A percentile compares a stretch with the other conserved stretches of the same genome.
These are phyloP conservation scores for Phytophthora podocarpi DNA, from an alignment of 352 stramenopile genomes.

Conservation along the genomic window DNA sequence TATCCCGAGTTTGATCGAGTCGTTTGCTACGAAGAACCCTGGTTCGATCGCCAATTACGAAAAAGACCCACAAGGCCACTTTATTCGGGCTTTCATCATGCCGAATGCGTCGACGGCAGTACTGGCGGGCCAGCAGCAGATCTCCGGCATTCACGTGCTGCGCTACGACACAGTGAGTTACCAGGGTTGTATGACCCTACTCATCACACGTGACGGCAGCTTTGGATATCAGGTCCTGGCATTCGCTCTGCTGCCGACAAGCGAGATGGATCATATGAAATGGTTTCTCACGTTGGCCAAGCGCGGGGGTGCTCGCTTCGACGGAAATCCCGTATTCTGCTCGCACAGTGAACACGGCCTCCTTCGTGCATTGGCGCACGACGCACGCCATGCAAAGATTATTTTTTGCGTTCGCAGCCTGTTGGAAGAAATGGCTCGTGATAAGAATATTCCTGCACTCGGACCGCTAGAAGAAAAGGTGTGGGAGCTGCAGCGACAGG, in stretches of 20 bases:
- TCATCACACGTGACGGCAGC: constrained; percentile 75
- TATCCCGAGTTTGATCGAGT: constrained; percentile 73
- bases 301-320: constrained; percentile 51
- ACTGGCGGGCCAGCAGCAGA: constrained; percentile 62
- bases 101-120: constrained; percentile 56
- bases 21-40: constrained; percentile 76
- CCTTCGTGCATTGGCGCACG: constrained; percentile 55
- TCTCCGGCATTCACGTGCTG: constrained; percentile 77
- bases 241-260: constrained; percentile 68
- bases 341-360: constrained; percentile 64
- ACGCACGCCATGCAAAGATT: constrained; percentile 59
- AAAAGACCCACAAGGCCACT: constrained; percentile 65
- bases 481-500: constrained; percentile 63
- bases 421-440: constrained; percentile 64
- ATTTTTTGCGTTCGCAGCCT: constrained; percentile 79
- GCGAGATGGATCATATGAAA: constrained; percentile 70
- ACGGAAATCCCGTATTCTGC: constrained; percentile 63
- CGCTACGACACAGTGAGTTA: constrained; percentile 75
- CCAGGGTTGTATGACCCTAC: constrained; percentile 59
- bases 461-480: constrained; percentile 62
- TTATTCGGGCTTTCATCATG: constrained; percentile 77
- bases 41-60: constrained; percentile 65
- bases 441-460: constrained; percentile 81
- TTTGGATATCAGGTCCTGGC: constrained; percentile 70
- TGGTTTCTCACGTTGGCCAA: constrained; percentile 75